Evolutionary conservation across 1,284 basidiomycete genomes (phyloP).

Genomic region (Cryptococcus sp.): DNA sequence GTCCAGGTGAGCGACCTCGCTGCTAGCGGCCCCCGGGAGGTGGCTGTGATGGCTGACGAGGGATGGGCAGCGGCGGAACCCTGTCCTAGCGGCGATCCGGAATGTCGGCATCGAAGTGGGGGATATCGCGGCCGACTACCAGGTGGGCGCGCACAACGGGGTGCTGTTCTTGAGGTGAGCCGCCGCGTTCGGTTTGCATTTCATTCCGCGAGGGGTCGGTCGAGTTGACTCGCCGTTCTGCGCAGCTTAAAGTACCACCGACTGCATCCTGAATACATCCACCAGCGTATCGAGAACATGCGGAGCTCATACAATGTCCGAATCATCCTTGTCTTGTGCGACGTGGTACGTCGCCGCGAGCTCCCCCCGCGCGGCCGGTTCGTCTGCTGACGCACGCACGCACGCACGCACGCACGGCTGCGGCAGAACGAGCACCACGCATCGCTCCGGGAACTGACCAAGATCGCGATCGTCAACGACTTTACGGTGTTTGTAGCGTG

Average conservation of each 20-base stretch:
- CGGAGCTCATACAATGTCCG: slow-evolving; percentile 76
- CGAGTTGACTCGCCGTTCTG: not conserved
- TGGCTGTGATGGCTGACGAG: slow-evolving; percentile 10
- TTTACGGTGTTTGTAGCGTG: slow-evolving; percentile 90
- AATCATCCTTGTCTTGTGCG: slow-evolving; percentile 86
- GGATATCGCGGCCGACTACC: slow-evolving; percentile 89
- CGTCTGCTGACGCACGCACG: not conserved
- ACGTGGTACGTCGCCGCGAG: slow-evolving; percentile 63
- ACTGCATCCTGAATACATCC: slow-evolving; percentile 97
- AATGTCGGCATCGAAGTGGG: slow-evolving; percentile 92
- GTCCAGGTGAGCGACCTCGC: slow-evolving; percentile 55
- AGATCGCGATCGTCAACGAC: slow-evolving; percentile 86
- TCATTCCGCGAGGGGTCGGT: not conserved
- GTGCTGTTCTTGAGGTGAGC: slow-evolving; percentile 80
- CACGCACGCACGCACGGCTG: not conserved
- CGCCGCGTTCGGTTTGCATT: too few species aligned
- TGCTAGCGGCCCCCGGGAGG: too few species aligned
- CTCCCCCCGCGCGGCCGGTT: not conserved
- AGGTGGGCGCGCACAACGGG: slow-evolving; percentile 93
- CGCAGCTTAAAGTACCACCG: slow-evolving; percentile 87
- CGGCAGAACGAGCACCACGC: slow-evolving; percentile 89
- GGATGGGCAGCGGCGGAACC: slow-evolving; percentile 72
- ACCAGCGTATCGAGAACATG: slow-evolving; percentile 81
- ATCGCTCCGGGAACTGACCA: slow-evolving; percentile 87
- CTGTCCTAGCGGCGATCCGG: slow-evolving; percentile 74